These are phyloP conservation scores for Podospora australis DNA, from an alignment of 495 filamentous ascomycete genomes.

Conservation along the genomic window DNA sequence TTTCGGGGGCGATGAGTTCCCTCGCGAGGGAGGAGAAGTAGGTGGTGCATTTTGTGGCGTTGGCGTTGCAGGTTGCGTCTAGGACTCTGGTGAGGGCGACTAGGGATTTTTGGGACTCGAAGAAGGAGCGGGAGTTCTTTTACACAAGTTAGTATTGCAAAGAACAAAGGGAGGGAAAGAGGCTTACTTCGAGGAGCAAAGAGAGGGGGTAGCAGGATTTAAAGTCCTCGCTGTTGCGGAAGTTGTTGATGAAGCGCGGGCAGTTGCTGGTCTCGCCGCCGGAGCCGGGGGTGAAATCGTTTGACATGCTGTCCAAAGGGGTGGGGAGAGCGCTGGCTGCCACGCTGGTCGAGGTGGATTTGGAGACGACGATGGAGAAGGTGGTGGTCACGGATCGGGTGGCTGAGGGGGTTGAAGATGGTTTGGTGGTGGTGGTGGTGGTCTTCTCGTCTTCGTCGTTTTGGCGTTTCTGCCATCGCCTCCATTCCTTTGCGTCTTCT, in stretches of 20 bases:
- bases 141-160: slow-evolving; percentile 28
- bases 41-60: slow-evolving; percentile 50
- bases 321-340: slow-evolving; percentile 51
- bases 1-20: slow-evolving; percentile 47
- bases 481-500: slow-evolving; percentile 22
- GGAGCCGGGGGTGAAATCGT: slow-evolving; percentile 54
- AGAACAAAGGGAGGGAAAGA: neutral
- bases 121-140: slow-evolving; percentile 59
- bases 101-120: slow-evolving; percentile 59
- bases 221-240: slow-evolving; percentile 58
- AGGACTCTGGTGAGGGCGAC: slow-evolving; percentile 62
- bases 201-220: slow-evolving; percentile 67
- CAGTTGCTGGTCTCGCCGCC: slow-evolving; percentile 42
- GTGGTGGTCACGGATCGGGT: slow-evolving; percentile 27
- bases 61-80: slow-evolving; percentile 61
- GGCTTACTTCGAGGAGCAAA: slow-evolving; percentile 57
- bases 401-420: slow-evolving; percentile 23
- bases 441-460: neutral
- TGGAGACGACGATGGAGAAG: slow-evolving; percentile 30
- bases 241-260: slow-evolving; percentile 58
- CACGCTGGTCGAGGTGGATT: slow-evolving; percentile 21
- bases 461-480: slow-evolving; percentile 6
- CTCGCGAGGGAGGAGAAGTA: slow-evolving; percentile 55
- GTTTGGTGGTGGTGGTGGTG: slow-evolving; percentile 9
- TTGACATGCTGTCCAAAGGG: slow-evolving; percentile 65